phyloP scores from a whole-genome alignment of 495 filamentous ascomycete genomes.

The Penicillium paxilli region DNA sequence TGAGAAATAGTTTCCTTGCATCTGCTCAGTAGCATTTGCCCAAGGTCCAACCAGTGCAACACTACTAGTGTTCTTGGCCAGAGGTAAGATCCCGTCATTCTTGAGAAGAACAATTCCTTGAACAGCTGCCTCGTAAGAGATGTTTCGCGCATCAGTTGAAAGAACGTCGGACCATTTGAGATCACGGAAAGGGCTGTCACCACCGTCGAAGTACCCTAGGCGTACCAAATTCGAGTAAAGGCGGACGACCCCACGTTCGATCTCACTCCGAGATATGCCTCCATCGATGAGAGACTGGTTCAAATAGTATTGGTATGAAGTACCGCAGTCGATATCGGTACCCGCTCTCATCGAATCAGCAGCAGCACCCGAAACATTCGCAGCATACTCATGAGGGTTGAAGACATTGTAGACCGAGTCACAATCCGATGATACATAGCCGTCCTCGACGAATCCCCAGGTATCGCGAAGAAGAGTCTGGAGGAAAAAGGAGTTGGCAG shows the following conservation, averaged over 20 bases:
- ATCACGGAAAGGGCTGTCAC: constrained; percentile 47
- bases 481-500: constrained; percentile 55
- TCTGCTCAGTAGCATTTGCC: constrained; percentile 57
- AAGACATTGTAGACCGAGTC: constrained; percentile 59
- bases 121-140: constrained; percentile 59
- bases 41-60: constrained; percentile 61
- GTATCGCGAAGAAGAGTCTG: constrained; percentile 57
- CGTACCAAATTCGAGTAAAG: constrained; percentile 56
- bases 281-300: constrained; percentile 49
- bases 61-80: constrained; percentile 36
- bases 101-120: constrained; percentile 62
- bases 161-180: constrained; percentile 54
- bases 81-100: constrained; percentile 58
- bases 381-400: constrained; percentile 54
- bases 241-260: constrained; percentile 56
- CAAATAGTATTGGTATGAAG: constrained; percentile 52
- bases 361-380: constrained; percentile 43
- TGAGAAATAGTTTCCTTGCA: constrained; percentile 64
- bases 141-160: constrained; percentile 48
- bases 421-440: constrained; percentile 60
- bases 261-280: constrained; percentile 44
- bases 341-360: constrained; percentile 59
- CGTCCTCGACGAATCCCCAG: constrained; percentile 46
- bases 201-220: constrained; percentile 60
- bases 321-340: constrained; percentile 63